These are phyloP conservation scores for Diaporthe longicolla DNA, from an alignment of 2,329 filamentous ascomycete species.

Conservation along the genomic window DNA sequence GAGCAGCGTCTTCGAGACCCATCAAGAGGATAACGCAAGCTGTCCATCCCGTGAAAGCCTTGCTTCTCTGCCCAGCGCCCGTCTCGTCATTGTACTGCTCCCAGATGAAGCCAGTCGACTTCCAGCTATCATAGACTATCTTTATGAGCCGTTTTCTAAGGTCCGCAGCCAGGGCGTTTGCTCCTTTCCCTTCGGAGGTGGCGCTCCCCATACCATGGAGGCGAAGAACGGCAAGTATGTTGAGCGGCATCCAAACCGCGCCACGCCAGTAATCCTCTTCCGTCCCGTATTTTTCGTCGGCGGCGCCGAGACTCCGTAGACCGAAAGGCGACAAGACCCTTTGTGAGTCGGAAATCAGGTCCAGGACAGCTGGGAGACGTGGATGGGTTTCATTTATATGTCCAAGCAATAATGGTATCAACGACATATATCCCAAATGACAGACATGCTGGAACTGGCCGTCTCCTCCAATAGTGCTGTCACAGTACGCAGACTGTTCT, in stretches of 20 bases:
- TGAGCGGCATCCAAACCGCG: slow-evolving; percentile 44
- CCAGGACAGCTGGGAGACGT: slow-evolving; percentile 41
- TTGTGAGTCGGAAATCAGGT: slow-evolving; percentile 40
- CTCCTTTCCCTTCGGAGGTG: not conserved
- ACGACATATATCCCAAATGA: slow-evolving; percentile 44
- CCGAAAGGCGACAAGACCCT: slow-evolving; percentile 43
- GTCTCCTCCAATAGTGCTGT: slow-evolving; percentile 79
- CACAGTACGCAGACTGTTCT: slow-evolving; percentile 83
- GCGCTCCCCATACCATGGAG: slow-evolving; percentile 57
- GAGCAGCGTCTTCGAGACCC: slow-evolving; percentile 52
- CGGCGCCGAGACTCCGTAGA: slow-evolving; percentile 43
- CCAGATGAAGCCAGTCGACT: slow-evolving; percentile 78
- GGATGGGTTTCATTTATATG: slow-evolving; percentile 42
- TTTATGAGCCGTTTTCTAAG: slow-evolving; percentile 40
- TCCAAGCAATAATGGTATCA: slow-evolving; percentile 44
- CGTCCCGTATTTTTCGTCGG: slow-evolving; percentile 40
- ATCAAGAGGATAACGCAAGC: slow-evolving; percentile 79
- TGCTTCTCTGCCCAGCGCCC: slow-evolving; percentile 75
- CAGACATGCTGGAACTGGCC: slow-evolving; percentile 42
- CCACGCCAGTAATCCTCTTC: slow-evolving; percentile 46
- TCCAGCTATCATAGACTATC: slow-evolving; percentile 64
- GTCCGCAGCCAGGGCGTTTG: slow-evolving; percentile 43
- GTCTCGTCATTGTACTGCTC: slow-evolving; percentile 79
- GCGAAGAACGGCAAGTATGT: slow-evolving; percentile 66
- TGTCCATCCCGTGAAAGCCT: slow-evolving; percentile 82